A percentile compares a stretch with the other conserved stretches of the same genome.
Evolutionary conservation across 192 early-diverging fungal species (phyloP).

Genomic region (Entomortierella chlamydospora): DNA sequence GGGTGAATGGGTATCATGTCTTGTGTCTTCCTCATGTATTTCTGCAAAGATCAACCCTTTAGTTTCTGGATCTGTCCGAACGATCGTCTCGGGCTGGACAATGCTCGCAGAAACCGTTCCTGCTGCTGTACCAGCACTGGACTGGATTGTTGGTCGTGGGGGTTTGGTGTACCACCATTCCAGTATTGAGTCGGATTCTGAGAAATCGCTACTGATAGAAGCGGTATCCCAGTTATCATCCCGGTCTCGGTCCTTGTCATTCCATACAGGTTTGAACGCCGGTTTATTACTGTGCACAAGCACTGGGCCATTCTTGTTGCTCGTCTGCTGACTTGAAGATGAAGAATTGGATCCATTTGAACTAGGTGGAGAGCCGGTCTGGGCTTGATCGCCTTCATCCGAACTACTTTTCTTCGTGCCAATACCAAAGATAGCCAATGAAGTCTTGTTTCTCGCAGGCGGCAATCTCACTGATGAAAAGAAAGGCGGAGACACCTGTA

Average conservation of each 20-base stretch:
- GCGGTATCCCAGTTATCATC: conserved; percentile 47
- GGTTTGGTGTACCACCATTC: conserved; percentile 53
- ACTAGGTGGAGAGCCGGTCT: conserved; percentile 5
- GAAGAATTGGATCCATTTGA: conserved; percentile 13
- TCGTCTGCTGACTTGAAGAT: not conserved
- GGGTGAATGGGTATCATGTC: not conserved
- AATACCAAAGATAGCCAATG: conserved; percentile 4
- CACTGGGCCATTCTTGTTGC: conserved; percentile 6
- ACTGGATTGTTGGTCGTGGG: conserved; percentile 14
- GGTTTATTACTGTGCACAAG: conserved; percentile 21
- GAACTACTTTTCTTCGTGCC: not conserved
- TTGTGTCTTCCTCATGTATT: not conserved
- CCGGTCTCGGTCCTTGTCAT: conserved; percentile 26
- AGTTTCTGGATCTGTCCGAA: conserved; percentile 11
- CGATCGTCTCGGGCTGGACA: conserved; percentile 17
- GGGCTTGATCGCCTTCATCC: not conserved
- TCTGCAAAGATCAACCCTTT: conserved; percentile 6
- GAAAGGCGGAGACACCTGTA: conserved; percentile 39
- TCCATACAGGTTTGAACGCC: conserved; percentile 35
- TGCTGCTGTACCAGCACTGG: conserved; percentile 9
- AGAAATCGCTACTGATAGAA: conserved; percentile 35
- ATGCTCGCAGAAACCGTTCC: conserved; percentile 13
- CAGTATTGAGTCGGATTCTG: conserved; percentile 30
- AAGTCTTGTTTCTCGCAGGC: conserved; percentile 5
- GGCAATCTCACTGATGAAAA: conserved; percentile 24